Evolutionary conservation across 148 eudicot genomes (phyloP).

Genomic region (Arbutus unedo): DNA sequence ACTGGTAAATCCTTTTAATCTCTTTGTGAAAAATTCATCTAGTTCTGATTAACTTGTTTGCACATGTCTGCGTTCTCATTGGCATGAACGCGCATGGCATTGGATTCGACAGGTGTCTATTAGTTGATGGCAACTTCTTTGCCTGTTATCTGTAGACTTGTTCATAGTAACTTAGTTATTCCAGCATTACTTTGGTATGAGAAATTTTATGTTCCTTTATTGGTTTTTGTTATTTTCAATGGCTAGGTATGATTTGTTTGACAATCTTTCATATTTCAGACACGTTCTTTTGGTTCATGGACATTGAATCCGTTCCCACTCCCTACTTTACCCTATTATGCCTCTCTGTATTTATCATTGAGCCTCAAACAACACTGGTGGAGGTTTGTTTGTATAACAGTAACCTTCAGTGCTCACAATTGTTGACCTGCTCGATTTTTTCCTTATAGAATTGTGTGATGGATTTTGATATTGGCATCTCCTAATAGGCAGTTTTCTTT

Average conservation of each 20-base stretch:
- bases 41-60: background rate
- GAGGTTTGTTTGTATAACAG: background rate
- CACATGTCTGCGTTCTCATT: background rate
- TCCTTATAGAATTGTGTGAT: background rate
- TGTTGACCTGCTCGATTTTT: background rate
- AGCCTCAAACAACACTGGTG: background rate
- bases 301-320: background rate
- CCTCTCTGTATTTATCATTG: background rate
- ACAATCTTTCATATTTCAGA: background rate
- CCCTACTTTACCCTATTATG: background rate
- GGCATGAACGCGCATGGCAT: background rate
- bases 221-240: background rate
- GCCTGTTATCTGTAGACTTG: background rate
- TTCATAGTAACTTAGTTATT: background rate
- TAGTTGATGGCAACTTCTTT: background rate
- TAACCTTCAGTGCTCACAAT: too few species aligned
- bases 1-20: conserved; percentile 55
- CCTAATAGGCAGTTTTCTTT: background rate
- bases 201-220: background rate
- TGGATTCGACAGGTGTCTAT: background rate
- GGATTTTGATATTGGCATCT: background rate
- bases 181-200: background rate
- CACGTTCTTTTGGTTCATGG: background rate
- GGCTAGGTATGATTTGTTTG: background rate
- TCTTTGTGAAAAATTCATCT: background rate